Evolutionary conservation across 2,329 filamentous ascomycete species (phyloP), one percentile per base, ranked within the genome.

Genomic region (Fusarium verticillioides): DNA sequence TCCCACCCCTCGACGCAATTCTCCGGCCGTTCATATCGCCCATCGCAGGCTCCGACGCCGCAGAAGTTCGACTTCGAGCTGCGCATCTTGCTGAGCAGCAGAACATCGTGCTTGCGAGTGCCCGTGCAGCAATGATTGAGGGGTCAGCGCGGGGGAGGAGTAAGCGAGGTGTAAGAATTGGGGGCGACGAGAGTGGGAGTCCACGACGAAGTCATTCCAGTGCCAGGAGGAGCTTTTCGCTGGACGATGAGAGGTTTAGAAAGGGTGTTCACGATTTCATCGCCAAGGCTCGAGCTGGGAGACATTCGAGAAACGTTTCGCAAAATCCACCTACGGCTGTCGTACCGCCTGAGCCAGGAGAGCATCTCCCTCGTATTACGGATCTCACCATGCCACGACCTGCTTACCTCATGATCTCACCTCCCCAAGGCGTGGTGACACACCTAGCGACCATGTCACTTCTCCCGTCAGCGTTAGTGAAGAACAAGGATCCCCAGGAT

Each of bases 51-150:
- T 90, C 90, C 1, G 82, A 90, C 9, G 87, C 90, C 0, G 87
- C 90, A 19, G 92, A 94, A 75, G 93, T 97, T 53, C 85, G 92
- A 5, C 83, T 92, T 1, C 89, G 91, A 50, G 94, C 95, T 0
- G 85, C 89, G 49, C 89, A 90, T 66, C 84, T 97, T 10, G 92
- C 93, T 3, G 85, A 86, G 32, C 87, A 91, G 73, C 91, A 91
- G 73, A 90, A 87, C 58, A 80, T 83, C 4, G 83, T 87, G 21
- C 82, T 86, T 52, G 80, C 76, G 1, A 82, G 81, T 40, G 78
- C 79, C 23, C 81, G 81, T 9, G 78, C 79, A 9, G 80, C 80
- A 6, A 81, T 78, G 57, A 52, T 75, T 30, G 78, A 79, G 60
- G 78, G 77, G 15, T 70, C 70, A 19, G 69, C 79, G 34, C 70